Conservation (phyloP, 1,139 yeast species). For the Hansenula lynferdii region DNA sequence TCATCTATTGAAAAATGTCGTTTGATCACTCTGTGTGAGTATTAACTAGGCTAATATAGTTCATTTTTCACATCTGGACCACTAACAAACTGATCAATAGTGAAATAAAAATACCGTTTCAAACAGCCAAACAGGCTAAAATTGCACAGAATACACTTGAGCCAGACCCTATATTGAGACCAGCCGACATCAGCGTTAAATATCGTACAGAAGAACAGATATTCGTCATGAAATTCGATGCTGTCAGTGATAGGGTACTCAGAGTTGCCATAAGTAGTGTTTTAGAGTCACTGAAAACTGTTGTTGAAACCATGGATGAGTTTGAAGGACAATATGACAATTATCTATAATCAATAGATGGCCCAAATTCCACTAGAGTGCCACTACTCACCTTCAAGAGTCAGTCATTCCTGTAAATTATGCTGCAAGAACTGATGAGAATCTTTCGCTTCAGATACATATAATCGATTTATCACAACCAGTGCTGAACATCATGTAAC, state of each 20-base stretch:
- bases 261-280: constrained; percentile 68
- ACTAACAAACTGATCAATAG: background rate
- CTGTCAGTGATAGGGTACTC: constrained; percentile 58
- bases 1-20: too few relatives aligned
- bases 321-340: constrained; percentile 34
- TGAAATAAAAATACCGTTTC: constrained; percentile 55
- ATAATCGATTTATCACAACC: too few relatives aligned
- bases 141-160: constrained; percentile 55
- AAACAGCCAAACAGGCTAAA: constrained; percentile 49
- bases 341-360: background rate
- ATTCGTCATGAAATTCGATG: constrained; percentile 43
- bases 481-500: too few relatives aligned
- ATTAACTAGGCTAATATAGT: too few relatives aligned
- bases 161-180: constrained; percentile 79
- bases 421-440: too few relatives aligned
- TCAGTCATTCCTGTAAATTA: too few relatives aligned
- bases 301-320: constrained; percentile 66
- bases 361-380: too few relatives aligned
- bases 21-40: constrained; percentile 12
- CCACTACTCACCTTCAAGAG: too few relatives aligned
- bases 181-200: constrained; percentile 47
- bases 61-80: too few relatives aligned
- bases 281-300: constrained; percentile 62
- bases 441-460: too few relatives aligned
- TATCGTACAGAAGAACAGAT: constrained; percentile 29